Conservation (phyloP, 768 basidiomycete species). For the Leccinum rimulosum region DNA sequence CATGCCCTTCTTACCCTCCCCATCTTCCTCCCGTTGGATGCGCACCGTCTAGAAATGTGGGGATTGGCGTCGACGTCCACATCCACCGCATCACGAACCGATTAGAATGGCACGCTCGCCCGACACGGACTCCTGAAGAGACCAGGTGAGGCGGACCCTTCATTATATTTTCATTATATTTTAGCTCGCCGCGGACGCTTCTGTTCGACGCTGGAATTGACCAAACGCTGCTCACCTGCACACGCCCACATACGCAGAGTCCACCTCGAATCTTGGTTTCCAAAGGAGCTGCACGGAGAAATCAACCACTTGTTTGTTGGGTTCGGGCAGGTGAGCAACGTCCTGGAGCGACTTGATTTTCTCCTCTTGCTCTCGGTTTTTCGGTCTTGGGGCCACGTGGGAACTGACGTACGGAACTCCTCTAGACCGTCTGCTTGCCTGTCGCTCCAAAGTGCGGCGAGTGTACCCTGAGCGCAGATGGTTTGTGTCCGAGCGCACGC, state of each 20-base stretch:
- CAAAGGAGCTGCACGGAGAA: conserved; percentile 64
- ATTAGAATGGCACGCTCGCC: conserved; percentile 85
- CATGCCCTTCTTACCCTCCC: too few species aligned
- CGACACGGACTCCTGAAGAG: conserved; percentile 83
- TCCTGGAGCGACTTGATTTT: background rate
- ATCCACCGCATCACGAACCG: conserved; percentile 94
- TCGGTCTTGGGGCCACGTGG: too few species aligned
- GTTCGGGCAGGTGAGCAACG: conserved; percentile 68
- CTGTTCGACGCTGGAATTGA: too few species aligned
- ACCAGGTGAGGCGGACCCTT: conserved; percentile 54
- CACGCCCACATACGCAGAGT: conserved; percentile 33
- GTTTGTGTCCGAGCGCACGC: conserved; percentile 66
- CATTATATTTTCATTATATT: too few species aligned
- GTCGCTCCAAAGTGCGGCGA: conserved; percentile 61
- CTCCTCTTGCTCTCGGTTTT: too few species aligned
- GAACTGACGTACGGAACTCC: background rate
- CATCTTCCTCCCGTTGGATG: too few species aligned
- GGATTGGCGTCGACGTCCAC: conserved; percentile 95
- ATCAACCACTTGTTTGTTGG: conserved; percentile 83
- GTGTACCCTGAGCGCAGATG: conserved; percentile 54
- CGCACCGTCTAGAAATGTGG: conserved; percentile 55
- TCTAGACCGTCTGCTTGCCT: conserved; percentile 65
- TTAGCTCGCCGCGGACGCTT: too few species aligned
- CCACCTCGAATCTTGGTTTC: conserved; percentile 83
- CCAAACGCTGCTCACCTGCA: too few species aligned